Percentiles rank a stretch among this genome's conserved stretches.
Conservation (phyloP, 2,329 filamentous ascomycete species). For the Diplodia mutila region DNA sequence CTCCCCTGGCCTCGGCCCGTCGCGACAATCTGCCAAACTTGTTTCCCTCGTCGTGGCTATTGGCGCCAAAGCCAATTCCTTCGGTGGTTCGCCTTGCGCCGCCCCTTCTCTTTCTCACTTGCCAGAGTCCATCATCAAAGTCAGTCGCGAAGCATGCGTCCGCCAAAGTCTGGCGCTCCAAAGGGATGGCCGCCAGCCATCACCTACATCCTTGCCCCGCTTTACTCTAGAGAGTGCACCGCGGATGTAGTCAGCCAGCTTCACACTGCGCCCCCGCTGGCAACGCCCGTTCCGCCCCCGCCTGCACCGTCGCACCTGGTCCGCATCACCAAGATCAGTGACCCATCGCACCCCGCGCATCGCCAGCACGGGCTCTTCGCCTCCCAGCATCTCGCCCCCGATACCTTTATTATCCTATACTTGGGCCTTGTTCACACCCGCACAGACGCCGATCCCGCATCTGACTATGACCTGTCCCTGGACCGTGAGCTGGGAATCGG, state of each 20-base stretch:
- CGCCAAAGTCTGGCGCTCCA: constrained; percentile 29
- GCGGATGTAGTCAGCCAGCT: constrained; percentile 33
- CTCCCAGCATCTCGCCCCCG: constrained; percentile 48
- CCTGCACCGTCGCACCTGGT: constrained; percentile 43
- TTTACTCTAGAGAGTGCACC: constrained; percentile 38
- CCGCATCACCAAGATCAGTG: constrained; percentile 47
- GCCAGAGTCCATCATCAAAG: background rate
- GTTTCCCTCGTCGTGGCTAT: too few species aligned
- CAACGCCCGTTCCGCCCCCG: constrained; percentile 25
- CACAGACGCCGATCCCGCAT: constrained; percentile 45
- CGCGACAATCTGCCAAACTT: background rate
- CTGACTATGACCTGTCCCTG: constrained; percentile 57
- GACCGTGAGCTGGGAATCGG: constrained; percentile 54
- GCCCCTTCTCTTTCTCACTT: too few species aligned
- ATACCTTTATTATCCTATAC: constrained; percentile 55
- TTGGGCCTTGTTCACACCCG: constrained; percentile 54
- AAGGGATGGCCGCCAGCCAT: constrained; percentile 38
- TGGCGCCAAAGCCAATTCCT: too few species aligned
- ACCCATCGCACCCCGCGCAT: constrained; percentile 51
- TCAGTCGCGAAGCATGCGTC: background rate
- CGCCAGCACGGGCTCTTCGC: constrained; percentile 55
- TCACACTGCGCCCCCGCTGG: constrained; percentile 28
- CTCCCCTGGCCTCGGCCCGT: constrained; percentile 1
- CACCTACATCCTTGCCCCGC: constrained; percentile 36
- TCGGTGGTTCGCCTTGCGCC: too few species aligned